Evolutionary conservation across 768 basidiomycete species (phyloP).

Genomic region (Collybiopsis luxurians): DNA sequence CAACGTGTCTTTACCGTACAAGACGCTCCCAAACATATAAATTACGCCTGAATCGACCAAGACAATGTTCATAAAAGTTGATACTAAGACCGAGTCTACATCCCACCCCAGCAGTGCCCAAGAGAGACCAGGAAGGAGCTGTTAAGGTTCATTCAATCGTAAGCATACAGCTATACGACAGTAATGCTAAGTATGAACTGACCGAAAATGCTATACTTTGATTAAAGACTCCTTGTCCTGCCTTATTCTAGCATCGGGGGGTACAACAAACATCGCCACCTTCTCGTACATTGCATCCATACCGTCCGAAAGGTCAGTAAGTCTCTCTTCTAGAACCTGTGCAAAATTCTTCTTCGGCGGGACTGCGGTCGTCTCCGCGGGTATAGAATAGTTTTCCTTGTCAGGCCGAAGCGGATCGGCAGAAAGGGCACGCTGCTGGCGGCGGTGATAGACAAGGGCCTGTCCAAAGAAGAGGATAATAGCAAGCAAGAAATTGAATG

Average conservation of each 20-base stretch:
- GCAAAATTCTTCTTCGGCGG: neutral
- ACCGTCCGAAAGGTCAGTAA: neutral
- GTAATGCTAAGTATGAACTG: too few species aligned
- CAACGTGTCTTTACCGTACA: too few species aligned
- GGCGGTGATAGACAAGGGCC: neutral
- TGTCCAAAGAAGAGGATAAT: neutral
- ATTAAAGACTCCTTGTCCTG: neutral
- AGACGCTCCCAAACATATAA: too few species aligned
- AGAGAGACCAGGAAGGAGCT: too few species aligned
- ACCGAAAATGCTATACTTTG: neutral
- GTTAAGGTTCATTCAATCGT: too few species aligned
- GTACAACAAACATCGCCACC: neutral
- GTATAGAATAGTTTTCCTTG: neutral
- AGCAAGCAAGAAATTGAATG: neutral
- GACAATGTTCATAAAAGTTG: too few species aligned
- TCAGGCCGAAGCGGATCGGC: too few species aligned
- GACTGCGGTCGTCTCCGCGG: neutral
- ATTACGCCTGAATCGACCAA: too few species aligned
- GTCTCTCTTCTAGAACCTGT: neutral
- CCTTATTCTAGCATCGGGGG: too few species aligned
- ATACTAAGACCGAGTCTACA: too few species aligned
- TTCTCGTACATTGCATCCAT: neutral
- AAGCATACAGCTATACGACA: too few species aligned
- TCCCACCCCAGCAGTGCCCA: too few species aligned
- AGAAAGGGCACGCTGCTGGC: neutral